phyloP scores from a whole-genome alignment of 176 grass and related monocot genomes.

The Pontederia crassipes region DNA sequence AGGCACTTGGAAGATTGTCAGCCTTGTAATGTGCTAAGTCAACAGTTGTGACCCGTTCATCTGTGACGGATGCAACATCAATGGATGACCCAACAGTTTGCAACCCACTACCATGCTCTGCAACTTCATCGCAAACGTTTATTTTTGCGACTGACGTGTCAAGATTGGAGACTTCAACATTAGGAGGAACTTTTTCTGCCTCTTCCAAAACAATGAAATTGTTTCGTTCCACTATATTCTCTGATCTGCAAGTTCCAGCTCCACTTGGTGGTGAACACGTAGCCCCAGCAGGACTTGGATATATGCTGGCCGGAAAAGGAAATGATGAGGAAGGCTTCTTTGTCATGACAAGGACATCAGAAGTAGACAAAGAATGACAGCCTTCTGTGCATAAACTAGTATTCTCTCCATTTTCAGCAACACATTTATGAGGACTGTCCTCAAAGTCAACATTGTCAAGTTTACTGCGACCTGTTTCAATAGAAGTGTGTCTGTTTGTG shows the following conservation, averaged over 20 bases:
- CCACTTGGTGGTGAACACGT: conserved; percentile 11
- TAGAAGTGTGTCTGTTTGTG: conserved; percentile 15
- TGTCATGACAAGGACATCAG: conserved; percentile 21
- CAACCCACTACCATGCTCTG: conserved; percentile 16
- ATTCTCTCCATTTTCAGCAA: conserved; percentile 14
- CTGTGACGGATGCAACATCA: conserved; percentile 17
- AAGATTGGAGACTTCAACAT: conserved; percentile 13
- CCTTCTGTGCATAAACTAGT: conserved; percentile 5
- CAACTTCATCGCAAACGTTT: conserved; percentile 12
- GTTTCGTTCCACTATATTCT: conserved; percentile 21
- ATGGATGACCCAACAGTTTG: conserved; percentile 20
- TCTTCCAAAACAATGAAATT: conserved; percentile 24
- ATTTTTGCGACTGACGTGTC: conserved; percentile 13
- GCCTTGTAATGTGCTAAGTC: conserved; percentile 10
- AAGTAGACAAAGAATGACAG: conserved; percentile 29
- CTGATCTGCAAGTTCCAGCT: conserved; percentile 16
- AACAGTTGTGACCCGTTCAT: conserved; percentile 15
- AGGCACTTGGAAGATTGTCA: conserved; percentile 14
- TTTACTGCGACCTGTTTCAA: conserved; percentile 21
- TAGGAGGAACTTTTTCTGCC: conserved; percentile 16
- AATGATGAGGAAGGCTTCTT: conserved; percentile 20
- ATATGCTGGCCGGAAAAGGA: conserved; percentile 10
- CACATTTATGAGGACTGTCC: conserved; percentile 24
- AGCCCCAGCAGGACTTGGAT: conserved; percentile 14
- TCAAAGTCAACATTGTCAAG: conserved; percentile 23